Base-by-base conservation (phyloP, 768 basidiomycete genomes). In the Arthromyces matolae region DNA sequence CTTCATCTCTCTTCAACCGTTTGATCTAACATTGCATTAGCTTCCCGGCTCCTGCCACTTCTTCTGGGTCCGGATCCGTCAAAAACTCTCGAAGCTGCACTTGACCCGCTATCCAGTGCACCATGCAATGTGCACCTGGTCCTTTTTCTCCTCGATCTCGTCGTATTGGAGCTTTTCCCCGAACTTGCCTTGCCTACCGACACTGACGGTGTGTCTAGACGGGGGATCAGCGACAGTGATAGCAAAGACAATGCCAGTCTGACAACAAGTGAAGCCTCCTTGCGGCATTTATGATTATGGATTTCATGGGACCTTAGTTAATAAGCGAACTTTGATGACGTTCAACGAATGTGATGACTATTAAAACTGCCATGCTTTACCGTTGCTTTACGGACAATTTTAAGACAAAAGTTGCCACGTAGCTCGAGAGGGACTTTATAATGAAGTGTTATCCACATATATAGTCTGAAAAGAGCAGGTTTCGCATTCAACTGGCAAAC, bases 41-140 rank as follows among this genome's bases (percentile, higher is more conserved):
- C 45, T 71, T 72, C 71, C 10, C 68, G 75, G 32, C 54, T 82
- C 23, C 61, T 75, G 0, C 76, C 74, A 2, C 59, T 80, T 22
- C 42, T 86, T 14, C 71, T 89, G 3, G 86, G 88, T 0, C 66
- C 79, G 0, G 69, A 74, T 34, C 72, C 76, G 0, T 67, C 64
- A 32, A 55, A 58, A 22, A 80, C 83, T 6, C 57, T 89, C 20
- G 71, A 70, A 3, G 70, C 65, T 0, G 76, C 79, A 1, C 65
- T 91, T 3, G 84, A 84, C 24, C 81, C 80, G 9, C 71, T 92
- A 18, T 71, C 74, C 40, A 78, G 77, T 41, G 61, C 71, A 25
- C 71, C 73, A 41, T 94, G 93, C 62, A 97, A 96, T 61, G 73
- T 78, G 2, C 93, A 93, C 54, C 72, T 96, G 1, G 66, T 83